Base-by-base conservation (phyloP, 371 early-diverging fungal species). In the Mortierella sp. region DNA sequence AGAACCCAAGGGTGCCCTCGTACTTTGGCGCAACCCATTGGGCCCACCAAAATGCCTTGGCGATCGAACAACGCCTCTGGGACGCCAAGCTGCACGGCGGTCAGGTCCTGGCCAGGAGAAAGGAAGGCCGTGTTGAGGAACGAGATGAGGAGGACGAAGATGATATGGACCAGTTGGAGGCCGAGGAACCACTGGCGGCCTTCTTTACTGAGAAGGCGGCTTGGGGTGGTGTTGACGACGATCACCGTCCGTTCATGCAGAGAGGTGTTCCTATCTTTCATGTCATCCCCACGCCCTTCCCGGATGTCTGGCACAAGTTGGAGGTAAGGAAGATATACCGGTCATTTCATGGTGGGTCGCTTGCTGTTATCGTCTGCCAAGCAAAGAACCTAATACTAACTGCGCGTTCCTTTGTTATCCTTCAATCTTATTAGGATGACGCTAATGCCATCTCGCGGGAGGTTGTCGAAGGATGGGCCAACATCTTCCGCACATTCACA, bases 201-300 rank as follows among this genome's bases (percentile, higher is more conserved):
- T 79, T 81, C 61, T 79, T 85, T 40, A 66, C 76, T 10, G 64
- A 86, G 39, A 85, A 85, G 4, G 82, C 78, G 41, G 72, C 73
- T 22, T 86, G 88, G 48, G 74, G 85, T 37, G 70, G 83, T 8
- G 88, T 98, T 50, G 93, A 93, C 66, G 99, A 99, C 81, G 99
- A 99, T 85, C 99, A 99, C 86, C 72, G 91, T 16, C 99, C 99
- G 4, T 99, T 99, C 85, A 40, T 94, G 52, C 63, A 87, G 22
- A 89, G 91, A 44, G 94, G 95, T 26, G 96, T 97, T 0, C 94
- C 95, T 7, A 89, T 98, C 48, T 86, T 97, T 34, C 99, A 98
- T 85, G 74, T 96, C 40, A 98, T 99, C 67, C 93, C 98, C 2
- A 74, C 80, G n/a, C 95, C 95, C 22, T 99, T 99, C 85, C 99